Conservation (phyloP, 2,329 filamentous ascomycete species). For the Pestalotiopsis sp. region DNA sequence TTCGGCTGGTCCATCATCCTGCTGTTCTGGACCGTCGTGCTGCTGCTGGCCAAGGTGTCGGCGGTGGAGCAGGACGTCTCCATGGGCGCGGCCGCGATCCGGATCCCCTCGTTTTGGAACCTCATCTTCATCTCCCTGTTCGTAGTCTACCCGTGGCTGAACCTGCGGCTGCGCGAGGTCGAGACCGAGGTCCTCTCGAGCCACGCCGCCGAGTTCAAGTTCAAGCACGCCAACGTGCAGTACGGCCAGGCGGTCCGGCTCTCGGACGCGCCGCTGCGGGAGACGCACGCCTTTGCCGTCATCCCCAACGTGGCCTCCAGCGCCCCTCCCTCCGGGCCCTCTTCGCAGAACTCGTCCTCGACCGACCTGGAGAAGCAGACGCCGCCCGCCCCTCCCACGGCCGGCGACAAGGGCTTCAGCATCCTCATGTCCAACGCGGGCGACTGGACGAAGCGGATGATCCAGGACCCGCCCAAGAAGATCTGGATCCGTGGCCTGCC, state of each 20-base stretch:
- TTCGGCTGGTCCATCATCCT: constrained; percentile 54
- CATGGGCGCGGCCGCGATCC: constrained; percentile 37
- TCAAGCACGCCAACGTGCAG: constrained; percentile 50
- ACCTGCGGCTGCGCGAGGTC: constrained; percentile 59
- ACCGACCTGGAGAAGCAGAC: constrained; percentile 7
- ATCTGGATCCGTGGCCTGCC: constrained; percentile 65
- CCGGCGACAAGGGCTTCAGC: constrained; percentile 48
- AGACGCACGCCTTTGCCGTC: constrained; percentile 66
- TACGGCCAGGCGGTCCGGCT: constrained; percentile 54
- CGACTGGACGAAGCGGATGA: constrained; percentile 63
- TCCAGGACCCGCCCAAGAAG: constrained; percentile 52
- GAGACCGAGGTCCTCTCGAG: constrained; percentile 58
- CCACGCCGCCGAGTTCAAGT: constrained; percentile 63
- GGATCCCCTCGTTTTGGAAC: constrained; percentile 55
- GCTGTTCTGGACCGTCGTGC: constrained; percentile 52
- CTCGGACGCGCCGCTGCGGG: constrained; percentile 52
- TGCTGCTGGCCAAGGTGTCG: constrained; percentile 36
- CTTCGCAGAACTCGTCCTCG: neutral
- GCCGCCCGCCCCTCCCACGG: constrained; percentile 21
- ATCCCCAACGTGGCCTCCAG: constrained; percentile 47
- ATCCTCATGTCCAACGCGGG: constrained; percentile 63
- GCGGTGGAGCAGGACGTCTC: constrained; percentile 30
- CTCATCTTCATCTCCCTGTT: constrained; percentile 55
- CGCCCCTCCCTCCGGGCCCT: constrained; percentile 5
- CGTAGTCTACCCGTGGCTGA: constrained; percentile 63